Conservation (phyloP, 805 yeast species). For the Wickerhamiella parazyma region DNA sequence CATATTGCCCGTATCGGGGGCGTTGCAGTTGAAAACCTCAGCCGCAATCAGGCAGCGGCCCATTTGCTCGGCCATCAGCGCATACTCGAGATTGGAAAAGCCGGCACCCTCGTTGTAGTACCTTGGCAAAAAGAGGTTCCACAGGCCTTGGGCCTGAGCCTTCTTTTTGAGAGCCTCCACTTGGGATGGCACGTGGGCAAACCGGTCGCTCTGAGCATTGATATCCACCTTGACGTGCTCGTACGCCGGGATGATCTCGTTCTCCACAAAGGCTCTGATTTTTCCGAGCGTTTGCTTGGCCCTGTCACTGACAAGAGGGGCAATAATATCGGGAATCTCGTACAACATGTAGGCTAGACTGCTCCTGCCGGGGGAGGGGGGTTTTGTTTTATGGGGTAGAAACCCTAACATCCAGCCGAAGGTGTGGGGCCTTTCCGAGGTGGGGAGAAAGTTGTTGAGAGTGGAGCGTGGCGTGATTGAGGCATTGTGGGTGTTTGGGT, state of each 20-base stretch:
- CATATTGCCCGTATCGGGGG: constrained; percentile 59
- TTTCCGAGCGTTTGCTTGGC: constrained; percentile 26
- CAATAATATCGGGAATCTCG: constrained; percentile 12
- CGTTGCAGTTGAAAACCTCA: constrained; percentile 44
- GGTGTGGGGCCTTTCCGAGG: background rate
- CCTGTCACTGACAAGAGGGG: constrained; percentile 22
- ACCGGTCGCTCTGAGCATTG: constrained; percentile 32
- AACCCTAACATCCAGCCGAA: background rate
- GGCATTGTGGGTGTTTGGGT: too few species aligned
- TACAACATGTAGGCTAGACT: constrained; percentile 5
- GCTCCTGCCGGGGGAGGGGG: too few species aligned
- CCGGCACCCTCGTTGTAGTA: constrained; percentile 42
- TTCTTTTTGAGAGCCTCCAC: constrained; percentile 39
- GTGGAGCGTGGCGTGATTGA: too few species aligned
- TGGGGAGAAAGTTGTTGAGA: background rate
- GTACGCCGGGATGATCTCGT: constrained; percentile 46
- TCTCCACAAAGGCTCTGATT: constrained; percentile 39
- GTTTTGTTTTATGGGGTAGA: background rate
- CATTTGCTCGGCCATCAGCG: constrained; percentile 48
- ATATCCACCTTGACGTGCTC: constrained; percentile 32
- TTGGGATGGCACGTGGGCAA: constrained; percentile 36
- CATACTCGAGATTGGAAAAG: constrained; percentile 48
- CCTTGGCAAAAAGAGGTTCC: constrained; percentile 46
- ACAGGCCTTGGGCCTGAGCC: constrained; percentile 40
- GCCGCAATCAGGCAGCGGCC: constrained; percentile 41